Conservation (phyloP, 768 basidiomycete species). For the Psilocybe cubensis region DNA sequence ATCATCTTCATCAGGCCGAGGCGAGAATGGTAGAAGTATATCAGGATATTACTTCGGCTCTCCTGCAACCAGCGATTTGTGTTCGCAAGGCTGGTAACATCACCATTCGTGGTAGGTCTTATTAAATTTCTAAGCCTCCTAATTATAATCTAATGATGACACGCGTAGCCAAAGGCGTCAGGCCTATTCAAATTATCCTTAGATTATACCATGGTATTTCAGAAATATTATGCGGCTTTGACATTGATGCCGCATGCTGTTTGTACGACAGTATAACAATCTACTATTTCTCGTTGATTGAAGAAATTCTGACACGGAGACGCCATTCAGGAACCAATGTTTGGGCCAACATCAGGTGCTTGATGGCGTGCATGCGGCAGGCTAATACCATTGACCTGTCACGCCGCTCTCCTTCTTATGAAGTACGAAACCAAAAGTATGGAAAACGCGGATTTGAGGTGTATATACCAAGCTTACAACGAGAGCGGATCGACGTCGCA, state of each 20-base stretch:
- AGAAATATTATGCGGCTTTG: slow-evolving; percentile 65
- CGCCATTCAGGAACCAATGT: slow-evolving; percentile 47
- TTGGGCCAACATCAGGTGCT: slow-evolving; percentile 57
- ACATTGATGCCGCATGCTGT: slow-evolving; percentile 63
- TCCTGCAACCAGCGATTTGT: slow-evolving; percentile 68
- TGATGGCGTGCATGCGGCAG: slow-evolving; percentile 63
- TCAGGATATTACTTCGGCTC: slow-evolving; percentile 21
- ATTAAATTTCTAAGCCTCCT: neutral
- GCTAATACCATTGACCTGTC: slow-evolving; percentile 62
- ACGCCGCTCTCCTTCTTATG: slow-evolving; percentile 62
- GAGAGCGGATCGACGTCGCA: neutral
- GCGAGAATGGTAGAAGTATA: neutral
- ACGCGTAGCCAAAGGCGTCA: no score
- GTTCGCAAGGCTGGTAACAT: slow-evolving; percentile 63
- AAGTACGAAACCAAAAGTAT: slow-evolving; percentile 63
- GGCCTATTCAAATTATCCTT: slow-evolving; percentile 61
- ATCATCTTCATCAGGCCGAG: neutral
- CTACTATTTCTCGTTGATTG: neutral
- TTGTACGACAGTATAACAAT: slow-evolving; percentile 36
- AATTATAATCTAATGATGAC: neutral
- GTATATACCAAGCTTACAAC: slow-evolving; percentile 47
- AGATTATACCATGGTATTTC: slow-evolving; percentile 63
- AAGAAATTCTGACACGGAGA: neutral
- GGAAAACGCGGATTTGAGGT: slow-evolving; percentile 55
- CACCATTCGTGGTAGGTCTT: slow-evolving; percentile 55